phyloP scores from a whole-genome alignment of 192 early-diverging fungal genomes.

The Coemansia sp. region DNA sequence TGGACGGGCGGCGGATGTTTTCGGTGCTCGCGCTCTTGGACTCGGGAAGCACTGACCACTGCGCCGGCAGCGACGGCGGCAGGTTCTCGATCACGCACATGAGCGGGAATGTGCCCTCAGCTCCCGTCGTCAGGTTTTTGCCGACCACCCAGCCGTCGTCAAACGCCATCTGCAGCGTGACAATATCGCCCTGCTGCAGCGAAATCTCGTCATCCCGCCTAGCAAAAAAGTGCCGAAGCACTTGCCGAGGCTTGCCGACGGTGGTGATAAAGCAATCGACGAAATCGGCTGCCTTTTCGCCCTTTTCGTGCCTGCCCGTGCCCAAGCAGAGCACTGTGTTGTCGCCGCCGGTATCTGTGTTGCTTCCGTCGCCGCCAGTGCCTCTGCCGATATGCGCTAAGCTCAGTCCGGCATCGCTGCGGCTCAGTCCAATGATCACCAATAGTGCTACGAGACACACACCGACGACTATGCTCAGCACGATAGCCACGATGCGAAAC shows the following conservation, averaged over 20 bases:
- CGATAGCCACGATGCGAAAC: conserved; percentile 41
- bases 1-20: conserved; percentile 28
- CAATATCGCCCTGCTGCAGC: conserved; percentile 71
- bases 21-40: conserved; percentile 32
- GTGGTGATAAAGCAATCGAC: conserved; percentile 47
- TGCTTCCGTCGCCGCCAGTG: neutral
- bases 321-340: conserved; percentile 22
- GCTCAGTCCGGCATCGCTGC: neutral
- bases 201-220: conserved; percentile 78
- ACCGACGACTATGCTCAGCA: conserved; percentile 43
- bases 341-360: conserved; percentile 16
- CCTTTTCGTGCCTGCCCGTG: neutral
- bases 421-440: conserved; percentile 16
- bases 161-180: conserved; percentile 72
- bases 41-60: conserved; percentile 54
- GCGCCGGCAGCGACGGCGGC: conserved; percentile 39
- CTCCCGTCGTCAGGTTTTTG: conserved; percentile 68
- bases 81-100: conserved; percentile 67
- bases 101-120: conserved; percentile 82
- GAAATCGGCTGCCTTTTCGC: conserved; percentile 31
- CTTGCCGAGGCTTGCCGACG: conserved; percentile 49
- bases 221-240: conserved; percentile 65
- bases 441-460: conserved; percentile 34
- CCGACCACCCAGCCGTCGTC: conserved; percentile 94
- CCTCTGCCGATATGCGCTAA: neutral